Base-by-base conservation (phyloP, 2,329 filamentous ascomycete genomes). In the Xylaria sp. region DNA sequence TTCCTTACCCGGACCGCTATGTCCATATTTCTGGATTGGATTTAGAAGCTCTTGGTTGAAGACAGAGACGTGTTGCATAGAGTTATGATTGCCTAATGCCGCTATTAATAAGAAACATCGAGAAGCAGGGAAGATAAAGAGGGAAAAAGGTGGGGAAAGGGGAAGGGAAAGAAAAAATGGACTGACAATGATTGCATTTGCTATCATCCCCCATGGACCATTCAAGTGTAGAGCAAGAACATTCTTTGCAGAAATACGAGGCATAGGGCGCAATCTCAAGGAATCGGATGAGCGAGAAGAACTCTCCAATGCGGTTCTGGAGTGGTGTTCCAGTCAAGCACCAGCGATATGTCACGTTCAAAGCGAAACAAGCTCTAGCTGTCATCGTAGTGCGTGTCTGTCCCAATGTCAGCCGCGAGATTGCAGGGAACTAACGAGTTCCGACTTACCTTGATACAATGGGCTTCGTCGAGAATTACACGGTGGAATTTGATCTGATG, bases 11-110 rank as follows among this genome's bases (percentile, higher is more conserved):
- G 87, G 83, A 10, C 84, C 88, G 1, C 71, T 71, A 74, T 89
- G 92, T 74, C 85, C 91, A 80, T 82, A 90, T 73, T 84, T 86
- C 77, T 88, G 87, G 56, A 91, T 91, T 0, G 96, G 96, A 72
- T 97, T 97, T 63, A 98, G 87, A 46, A 99, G 88, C 79, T 98
- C 95, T 78, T 98, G 94, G 76, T 97, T 97, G 86, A 97, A 97
- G 44, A 97, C 89, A 0, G 92, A 96, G 10, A 95, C 89, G 66
- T 87, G 85, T 56, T 81, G 80, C 83, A 86, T 84, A 31, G 75
- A 73, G 25, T 37, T 56, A 59, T 78, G 76, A 1, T 67, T 44
- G 23, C 77, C 77, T 78, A 65, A 76, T 44, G 55, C 31, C n/a
- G 48, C 28, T 20, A 58, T 56, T 60, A 61, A 52, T 48, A 54